These are phyloP conservation scores for Apostasia ramifera DNA, from an alignment of 106 monocot species.

Conservation along the genomic window DNA sequence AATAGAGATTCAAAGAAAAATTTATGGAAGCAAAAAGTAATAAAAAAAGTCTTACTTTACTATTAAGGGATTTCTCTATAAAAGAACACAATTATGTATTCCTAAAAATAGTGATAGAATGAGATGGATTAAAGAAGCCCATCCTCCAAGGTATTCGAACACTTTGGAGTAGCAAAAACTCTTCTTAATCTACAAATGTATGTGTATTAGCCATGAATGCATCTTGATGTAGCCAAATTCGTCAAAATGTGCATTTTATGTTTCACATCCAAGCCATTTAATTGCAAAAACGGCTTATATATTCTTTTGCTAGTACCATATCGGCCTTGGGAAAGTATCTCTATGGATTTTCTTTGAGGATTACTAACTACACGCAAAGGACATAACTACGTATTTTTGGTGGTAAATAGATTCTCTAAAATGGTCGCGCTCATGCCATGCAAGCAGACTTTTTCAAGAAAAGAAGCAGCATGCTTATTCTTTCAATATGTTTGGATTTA, in stretches of 20 bases:
- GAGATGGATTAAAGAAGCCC: neutral
- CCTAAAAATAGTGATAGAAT: neutral
- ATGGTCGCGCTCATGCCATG: slow-evolving; percentile 3
- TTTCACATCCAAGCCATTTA: neutral
- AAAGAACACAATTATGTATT: neutral
- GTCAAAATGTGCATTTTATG: neutral
- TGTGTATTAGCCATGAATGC: neutral
- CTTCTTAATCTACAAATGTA: neutral
- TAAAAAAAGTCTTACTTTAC: neutral
- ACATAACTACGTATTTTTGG: slow-evolving; percentile 1
- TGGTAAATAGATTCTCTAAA: slow-evolving; percentile 5
- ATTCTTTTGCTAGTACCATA: neutral
- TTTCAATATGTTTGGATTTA: neutral
- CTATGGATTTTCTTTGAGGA: neutral
- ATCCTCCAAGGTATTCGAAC: neutral
- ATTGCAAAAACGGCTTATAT: slow-evolving; percentile 1
- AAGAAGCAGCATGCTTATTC: neutral
- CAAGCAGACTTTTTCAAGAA: neutral
- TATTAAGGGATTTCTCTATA: neutral
- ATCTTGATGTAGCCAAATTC: neutral
- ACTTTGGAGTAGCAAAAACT: neutral
- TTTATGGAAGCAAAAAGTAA: too few relatives aligned
- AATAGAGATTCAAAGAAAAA: too few relatives aligned
- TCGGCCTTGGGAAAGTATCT: neutral
- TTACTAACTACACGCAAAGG: neutral